These are phyloP conservation scores for Coemansia sp. DNA, from an alignment of 192 early-diverging fungal genomes.

Conservation along the genomic window DNA sequence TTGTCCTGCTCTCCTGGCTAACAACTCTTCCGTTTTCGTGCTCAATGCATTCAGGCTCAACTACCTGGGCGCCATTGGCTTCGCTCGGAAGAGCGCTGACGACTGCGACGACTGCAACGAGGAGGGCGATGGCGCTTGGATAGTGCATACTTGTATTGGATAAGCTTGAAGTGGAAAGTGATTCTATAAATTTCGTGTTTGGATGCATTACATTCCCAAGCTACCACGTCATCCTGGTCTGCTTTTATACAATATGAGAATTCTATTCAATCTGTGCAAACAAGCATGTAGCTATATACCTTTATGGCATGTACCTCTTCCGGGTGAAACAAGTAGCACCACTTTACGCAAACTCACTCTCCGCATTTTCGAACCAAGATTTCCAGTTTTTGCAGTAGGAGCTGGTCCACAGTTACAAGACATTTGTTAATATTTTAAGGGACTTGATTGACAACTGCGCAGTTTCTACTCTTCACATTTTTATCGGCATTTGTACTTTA, in stretches of 20 bases:
- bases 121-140: background rate
- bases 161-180: background rate
- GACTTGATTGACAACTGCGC: background rate
- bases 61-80: background rate
- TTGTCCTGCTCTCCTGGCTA: background rate
- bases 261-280: background rate
- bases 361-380: background rate
- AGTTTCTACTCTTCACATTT: background rate
- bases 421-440: background rate
- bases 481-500: background rate
- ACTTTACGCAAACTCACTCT: background rate
- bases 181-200: background rate
- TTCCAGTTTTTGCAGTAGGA: background rate
- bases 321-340: background rate
- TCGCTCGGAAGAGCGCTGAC: background rate
- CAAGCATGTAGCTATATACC: background rate
- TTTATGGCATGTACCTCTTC: background rate
- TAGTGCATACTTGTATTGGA: background rate
- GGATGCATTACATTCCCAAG: background rate
- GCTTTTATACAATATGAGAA: background rate
- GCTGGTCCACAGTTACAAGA: background rate
- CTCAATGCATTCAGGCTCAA: conserved; percentile 1
- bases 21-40: background rate
- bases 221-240: background rate
- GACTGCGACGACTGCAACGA: conserved; percentile 3